Conservation (phyloP, 2,329 filamentous ascomycete genomes). For the Fusarium siculi region DNA sequence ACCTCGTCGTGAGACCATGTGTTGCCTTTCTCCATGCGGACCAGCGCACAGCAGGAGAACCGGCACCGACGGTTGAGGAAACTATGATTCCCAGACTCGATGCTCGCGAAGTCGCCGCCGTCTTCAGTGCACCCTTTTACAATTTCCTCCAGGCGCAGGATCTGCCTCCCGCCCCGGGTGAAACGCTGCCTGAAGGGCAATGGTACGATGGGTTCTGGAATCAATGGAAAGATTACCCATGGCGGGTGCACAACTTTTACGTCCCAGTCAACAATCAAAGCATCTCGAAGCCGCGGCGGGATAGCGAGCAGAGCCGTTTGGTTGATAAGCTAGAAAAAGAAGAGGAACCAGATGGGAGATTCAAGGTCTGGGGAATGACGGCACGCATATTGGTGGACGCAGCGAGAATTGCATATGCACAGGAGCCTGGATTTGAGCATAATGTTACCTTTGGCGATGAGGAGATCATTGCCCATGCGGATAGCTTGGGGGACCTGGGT, state of each 20-base stretch:
- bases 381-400: conserved; percentile 90
- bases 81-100: conserved; percentile 83
- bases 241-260: conserved; percentile 91
- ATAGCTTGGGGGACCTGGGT: conserved; percentile 58
- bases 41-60: conserved; percentile 50
- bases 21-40: conserved; percentile 80
- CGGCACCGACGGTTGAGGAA: conserved; percentile 67
- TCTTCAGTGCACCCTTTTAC: conserved; percentile 90
- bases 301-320: conserved; percentile 56
- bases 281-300: conserved; percentile 68
- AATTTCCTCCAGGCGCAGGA: conserved; percentile 78
- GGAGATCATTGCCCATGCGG: conserved; percentile 58
- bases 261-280: conserved; percentile 80
- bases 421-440: conserved; percentile 86
- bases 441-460: conserved; percentile 65
- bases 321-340: conserved; percentile 59
- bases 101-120: conserved; percentile 90
- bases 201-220: conserved; percentile 92
- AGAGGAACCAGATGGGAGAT: conserved; percentile 64
- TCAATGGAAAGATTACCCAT: conserved; percentile 79
- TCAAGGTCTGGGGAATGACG: conserved; percentile 95
- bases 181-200: conserved; percentile 61
- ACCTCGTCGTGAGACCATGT: conserved; percentile 79
- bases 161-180: conserved; percentile 56
- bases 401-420: conserved; percentile 82